phyloP scores from a whole-genome alignment of 2,329 filamentous ascomycete genomes.

The Aurifilum marmelostoma region DNA sequence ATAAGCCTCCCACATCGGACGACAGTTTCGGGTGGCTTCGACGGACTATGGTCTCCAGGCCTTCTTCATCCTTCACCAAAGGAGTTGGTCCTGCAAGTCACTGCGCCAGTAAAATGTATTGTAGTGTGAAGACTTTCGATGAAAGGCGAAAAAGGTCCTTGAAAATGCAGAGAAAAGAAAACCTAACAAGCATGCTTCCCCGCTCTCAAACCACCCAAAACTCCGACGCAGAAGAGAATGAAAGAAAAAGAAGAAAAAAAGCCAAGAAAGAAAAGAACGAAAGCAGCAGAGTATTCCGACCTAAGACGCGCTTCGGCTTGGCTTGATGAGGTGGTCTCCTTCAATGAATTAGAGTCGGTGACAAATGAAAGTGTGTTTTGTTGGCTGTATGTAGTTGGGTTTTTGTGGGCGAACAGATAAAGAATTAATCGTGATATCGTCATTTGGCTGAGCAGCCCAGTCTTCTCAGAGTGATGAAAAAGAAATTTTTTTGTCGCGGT shows the following conservation, averaged over 20 bases:
- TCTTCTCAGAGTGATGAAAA: slow-evolving; percentile 23
- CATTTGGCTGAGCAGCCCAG: slow-evolving; percentile 22
- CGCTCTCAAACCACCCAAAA: slow-evolving; percentile 23
- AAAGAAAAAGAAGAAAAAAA: neutral
- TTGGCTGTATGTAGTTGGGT: slow-evolving; percentile 17
- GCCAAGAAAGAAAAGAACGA: slow-evolving; percentile 1
- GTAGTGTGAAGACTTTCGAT: slow-evolving; percentile 16
- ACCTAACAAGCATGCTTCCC: slow-evolving; percentile 18
- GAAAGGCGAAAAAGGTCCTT: slow-evolving; percentile 14
- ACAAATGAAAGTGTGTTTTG: slow-evolving; percentile 26
- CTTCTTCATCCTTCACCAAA: neutral
- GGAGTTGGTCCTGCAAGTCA: neutral
- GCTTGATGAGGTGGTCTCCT: neutral
- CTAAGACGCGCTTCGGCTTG: slow-evolving; percentile 4
- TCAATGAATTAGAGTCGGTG: slow-evolving; percentile 20
- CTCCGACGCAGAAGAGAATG: slow-evolving; percentile 25
- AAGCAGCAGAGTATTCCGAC: slow-evolving; percentile 6
- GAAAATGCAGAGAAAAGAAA: slow-evolving; percentile 22
- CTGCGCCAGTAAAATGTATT: slow-evolving; percentile 15
- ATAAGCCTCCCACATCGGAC: neutral
- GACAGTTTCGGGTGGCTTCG: neutral
- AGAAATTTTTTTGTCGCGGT: slow-evolving; percentile 6
- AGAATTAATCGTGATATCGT: slow-evolving; percentile 26
- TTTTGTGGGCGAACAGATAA: slow-evolving; percentile 14
- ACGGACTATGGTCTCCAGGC: neutral